Conservation (phyloP, 768 basidiomycete species). For the Pisolithus marmoratus region DNA sequence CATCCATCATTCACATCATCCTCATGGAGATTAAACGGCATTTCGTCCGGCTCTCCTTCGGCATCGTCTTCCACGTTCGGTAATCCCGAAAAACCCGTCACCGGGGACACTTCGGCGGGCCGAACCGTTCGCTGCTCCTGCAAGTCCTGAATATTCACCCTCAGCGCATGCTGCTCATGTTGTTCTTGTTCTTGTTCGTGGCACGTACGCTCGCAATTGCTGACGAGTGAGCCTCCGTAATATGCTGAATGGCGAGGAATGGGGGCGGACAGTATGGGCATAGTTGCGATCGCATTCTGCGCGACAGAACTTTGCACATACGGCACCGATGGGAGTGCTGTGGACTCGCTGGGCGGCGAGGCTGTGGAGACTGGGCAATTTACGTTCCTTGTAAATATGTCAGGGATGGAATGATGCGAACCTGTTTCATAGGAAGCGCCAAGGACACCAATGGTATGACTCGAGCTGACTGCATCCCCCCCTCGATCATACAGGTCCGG, state of each 20-base stretch:
- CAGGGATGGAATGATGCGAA: constrained; percentile 12
- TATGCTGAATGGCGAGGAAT: constrained; percentile 29
- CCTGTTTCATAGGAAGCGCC: constrained; percentile 23
- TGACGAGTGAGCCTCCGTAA: constrained; percentile 25
- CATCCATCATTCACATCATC: constrained; percentile 15
- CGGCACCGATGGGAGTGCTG: constrained; percentile 20
- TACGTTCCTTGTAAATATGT: background rate
- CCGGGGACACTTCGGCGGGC: constrained; percentile 28
- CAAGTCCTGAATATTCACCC: constrained; percentile 28
- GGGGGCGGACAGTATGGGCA: constrained; percentile 25
- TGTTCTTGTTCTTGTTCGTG: constrained; percentile 33
- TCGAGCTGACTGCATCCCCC: constrained; percentile 18
- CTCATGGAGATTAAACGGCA: constrained; percentile 23
- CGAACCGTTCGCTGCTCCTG: constrained; percentile 28
- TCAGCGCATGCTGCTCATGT: constrained; percentile 23
- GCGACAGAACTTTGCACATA: constrained; percentile 15
- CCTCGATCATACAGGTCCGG: constrained; percentile 21
- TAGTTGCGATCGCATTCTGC: constrained; percentile 14
- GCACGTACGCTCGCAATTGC: constrained; percentile 31
- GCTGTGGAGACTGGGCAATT: constrained; percentile 10
- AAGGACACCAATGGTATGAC: constrained; percentile 16
- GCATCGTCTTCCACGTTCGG: constrained; percentile 32
- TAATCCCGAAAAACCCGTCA: constrained; percentile 25
- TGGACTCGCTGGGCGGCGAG: constrained; percentile 13
- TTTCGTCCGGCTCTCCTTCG: constrained; percentile 28